These are phyloP conservation scores for Epithele typhae DNA, from an alignment of 768 basidiomycete genomes.

Conservation along the genomic window DNA sequence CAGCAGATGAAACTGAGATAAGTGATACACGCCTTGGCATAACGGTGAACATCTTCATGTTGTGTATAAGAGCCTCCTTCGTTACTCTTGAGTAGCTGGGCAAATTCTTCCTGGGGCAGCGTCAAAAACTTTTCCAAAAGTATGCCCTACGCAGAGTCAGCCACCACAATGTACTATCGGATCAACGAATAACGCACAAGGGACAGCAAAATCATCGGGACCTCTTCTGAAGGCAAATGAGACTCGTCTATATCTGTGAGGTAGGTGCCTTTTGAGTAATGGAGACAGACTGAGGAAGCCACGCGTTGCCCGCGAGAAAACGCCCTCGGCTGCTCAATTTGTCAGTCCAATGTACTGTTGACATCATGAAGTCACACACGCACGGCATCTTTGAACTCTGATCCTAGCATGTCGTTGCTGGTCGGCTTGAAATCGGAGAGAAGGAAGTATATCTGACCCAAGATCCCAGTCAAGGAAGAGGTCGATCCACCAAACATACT, in stretches of 20 bases:
- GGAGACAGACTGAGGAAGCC: conserved; percentile 74
- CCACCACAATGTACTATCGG: no score
- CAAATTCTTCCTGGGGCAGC: conserved; percentile 57
- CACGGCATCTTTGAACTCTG: conserved; percentile 57
- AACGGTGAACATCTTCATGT: conserved; percentile 75
- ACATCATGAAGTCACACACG: conserved; percentile 16
- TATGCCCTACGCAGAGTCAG: conserved; percentile 54
- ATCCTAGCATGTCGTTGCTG: conserved; percentile 57
- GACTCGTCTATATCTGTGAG: conserved; percentile 55
- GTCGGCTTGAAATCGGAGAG: conserved; percentile 69
- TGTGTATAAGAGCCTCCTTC: neutral
- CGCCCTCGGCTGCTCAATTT: conserved; percentile 4
- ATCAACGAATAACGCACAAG: conserved; percentile 38
- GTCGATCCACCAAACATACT: conserved; percentile 77
- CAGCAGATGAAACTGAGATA: no score
- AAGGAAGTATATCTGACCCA: conserved; percentile 86
- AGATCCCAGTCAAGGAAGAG: conserved; percentile 79
- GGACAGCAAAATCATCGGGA: conserved; percentile 65
- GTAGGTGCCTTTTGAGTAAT: conserved; percentile 63
- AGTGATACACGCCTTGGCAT: conserved; percentile 55
- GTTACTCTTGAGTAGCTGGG: conserved; percentile 39
- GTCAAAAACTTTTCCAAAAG: conserved; percentile 89
- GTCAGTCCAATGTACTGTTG: no score
- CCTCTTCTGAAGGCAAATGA: conserved; percentile 46
- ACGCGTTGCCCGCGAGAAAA: conserved; percentile 74